Conservation (phyloP, 2,329 filamentous ascomycete species). For the Cercospora janseana region DNA sequence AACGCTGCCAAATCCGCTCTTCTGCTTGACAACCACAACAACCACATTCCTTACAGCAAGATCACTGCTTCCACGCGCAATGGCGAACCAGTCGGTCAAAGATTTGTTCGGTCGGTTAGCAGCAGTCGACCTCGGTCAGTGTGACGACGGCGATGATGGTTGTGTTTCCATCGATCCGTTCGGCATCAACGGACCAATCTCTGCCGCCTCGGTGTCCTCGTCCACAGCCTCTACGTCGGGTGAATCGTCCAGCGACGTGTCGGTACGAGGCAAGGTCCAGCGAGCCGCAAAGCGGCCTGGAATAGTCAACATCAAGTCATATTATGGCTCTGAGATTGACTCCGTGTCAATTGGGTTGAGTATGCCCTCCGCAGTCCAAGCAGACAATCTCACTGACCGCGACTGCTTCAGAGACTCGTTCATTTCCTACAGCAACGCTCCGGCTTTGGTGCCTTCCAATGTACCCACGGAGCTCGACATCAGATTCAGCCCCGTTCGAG, state of each 20-base stretch:
- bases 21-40: background rate
- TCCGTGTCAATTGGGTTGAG: no score
- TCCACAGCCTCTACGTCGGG: background rate
- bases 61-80: background rate
- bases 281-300: background rate
- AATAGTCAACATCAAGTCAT: background rate
- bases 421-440: background rate
- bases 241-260: background rate
- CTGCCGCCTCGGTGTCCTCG: background rate
- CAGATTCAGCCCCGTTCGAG: background rate
- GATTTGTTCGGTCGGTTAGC: background rate
- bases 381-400: no score
- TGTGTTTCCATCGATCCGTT: background rate
- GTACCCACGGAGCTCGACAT: slow-evolving; percentile 1
- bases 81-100: slow-evolving; percentile 3
- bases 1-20: background rate
- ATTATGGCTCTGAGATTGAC: background rate
- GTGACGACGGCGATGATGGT: background rate
- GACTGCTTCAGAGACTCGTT: no score
- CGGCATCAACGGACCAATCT: background rate
- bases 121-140: background rate
- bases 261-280: background rate
- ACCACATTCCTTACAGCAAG: background rate
- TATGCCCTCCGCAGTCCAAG: no score
- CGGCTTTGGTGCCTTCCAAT: background rate